Conservation (phyloP, 176 grass and related monocot genomes). For the Triticum turgidum region DNA sequence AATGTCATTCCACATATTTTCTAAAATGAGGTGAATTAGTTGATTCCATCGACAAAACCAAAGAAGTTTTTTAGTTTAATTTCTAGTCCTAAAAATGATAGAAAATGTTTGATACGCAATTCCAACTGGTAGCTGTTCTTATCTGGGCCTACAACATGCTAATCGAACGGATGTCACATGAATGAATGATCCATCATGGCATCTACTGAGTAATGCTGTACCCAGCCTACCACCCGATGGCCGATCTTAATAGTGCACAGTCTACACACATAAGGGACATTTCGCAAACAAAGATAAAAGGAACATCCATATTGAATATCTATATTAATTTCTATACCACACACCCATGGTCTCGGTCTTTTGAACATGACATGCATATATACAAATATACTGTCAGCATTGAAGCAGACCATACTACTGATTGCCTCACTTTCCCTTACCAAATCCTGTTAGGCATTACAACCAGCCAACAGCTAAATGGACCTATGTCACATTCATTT, state of each 20-base stretch:
- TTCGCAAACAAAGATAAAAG: background rate
- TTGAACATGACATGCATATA: background rate
- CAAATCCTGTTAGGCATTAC: background rate
- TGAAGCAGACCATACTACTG: background rate
- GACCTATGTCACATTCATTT: background rate
- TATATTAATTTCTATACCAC: background rate
- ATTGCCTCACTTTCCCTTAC: background rate
- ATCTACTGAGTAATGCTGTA: background rate
- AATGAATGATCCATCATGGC: background rate
- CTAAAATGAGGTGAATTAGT: background rate
- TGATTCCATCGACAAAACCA: background rate
- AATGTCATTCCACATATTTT: background rate
- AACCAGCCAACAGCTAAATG: background rate
- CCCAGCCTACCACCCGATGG: background rate
- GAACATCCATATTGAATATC: background rate
- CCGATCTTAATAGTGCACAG: background rate
- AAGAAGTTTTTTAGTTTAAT: background rate
- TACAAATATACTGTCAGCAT: background rate
- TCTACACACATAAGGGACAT: background rate
- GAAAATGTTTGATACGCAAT: background rate
- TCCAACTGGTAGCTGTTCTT: background rate
- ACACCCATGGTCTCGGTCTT: background rate
- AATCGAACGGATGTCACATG: background rate
- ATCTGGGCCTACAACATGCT: background rate
- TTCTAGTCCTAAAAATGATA: background rate